Base-by-base conservation (phyloP, 2,329 filamentous ascomycete genomes). In the Huntiella moniliformis region DNA sequence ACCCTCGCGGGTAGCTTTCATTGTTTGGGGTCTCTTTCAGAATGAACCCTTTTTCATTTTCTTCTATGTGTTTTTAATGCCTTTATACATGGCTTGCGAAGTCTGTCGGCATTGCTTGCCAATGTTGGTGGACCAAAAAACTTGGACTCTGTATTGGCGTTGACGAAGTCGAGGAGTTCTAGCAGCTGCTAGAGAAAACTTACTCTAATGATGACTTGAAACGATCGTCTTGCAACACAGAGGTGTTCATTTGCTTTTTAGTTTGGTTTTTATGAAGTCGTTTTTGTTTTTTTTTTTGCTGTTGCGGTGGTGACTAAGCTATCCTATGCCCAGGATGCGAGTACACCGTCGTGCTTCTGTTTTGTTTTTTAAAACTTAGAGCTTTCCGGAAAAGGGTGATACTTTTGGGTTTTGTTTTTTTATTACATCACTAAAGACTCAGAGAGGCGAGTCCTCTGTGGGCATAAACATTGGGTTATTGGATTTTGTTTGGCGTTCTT, bases 311-410 rank as follows among this genome's bases (percentile, higher is more conserved):
- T 13, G 16, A 11, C 28, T 18, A 15, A n/a, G 16, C 33, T 15
- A 37, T 44, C 33, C 42, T 44, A 44, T 44, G 42, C 42, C 40
- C 42, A 44, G 42, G 42, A 44, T 22, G 42, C 18, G 33, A 17
- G 15, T 16, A 17, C n/a, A 31, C 33, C 8, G 12, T 35, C 37
- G 33, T 42, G 39, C 18, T 16, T 36, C 11, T 34, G 22, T 18
- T 15, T 40, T 36, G 34, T 41, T 41, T 44, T 46, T 18, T 48
- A 40, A 35, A 35, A 13, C 10, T 15, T 44, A 16, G 13, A 22
- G 17, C 41, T 48, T 34, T 42, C 13, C n/a, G 39, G 7, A 41
- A 41, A 41, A 45, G 31, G 34, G 38, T 33, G 10, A 31, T 18
- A 31, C 18, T 17, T 16, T 41, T 38, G 17, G 28, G n/a, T 42